phyloP scores from a whole-genome alignment of 164 flowering plant species.

The Stephania cephalantha region DNA sequence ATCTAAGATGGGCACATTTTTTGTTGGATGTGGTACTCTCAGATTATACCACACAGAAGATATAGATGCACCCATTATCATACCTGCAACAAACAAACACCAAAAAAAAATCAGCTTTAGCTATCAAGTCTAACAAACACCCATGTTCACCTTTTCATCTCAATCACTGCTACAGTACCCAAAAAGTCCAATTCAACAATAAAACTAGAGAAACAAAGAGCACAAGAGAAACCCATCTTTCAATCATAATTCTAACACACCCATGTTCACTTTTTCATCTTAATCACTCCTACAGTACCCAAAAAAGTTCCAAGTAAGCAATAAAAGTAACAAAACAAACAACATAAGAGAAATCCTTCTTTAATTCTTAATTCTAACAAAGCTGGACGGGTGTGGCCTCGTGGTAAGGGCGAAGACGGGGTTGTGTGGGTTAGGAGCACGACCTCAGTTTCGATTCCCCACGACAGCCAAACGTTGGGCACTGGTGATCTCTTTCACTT shows the following conservation, averaged over 20 bases:
- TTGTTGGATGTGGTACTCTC: slow-evolving; percentile 79
- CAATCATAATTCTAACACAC: neutral
- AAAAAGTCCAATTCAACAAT: neutral
- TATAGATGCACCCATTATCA: slow-evolving; percentile 38
- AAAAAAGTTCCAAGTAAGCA: neutral
- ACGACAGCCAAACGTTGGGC: too few relatives aligned
- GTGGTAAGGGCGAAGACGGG: too few relatives aligned
- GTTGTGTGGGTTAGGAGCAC: too few relatives aligned
- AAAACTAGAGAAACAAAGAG: neutral
- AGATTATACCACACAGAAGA: slow-evolving; percentile 95
- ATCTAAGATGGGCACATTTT: slow-evolving; percentile 79
- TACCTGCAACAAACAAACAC: slow-evolving; percentile 46
- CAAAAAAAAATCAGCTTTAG: neutral
- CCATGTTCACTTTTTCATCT: neutral
- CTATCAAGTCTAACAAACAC: neutral
- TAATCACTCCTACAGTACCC: neutral
- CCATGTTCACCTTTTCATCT: neutral
- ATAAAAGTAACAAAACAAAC: neutral
- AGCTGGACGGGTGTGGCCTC: too few relatives aligned
- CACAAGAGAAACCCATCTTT: neutral
- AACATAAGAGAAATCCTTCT: neutral
- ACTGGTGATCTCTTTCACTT: too few relatives aligned
- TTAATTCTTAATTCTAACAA: neutral
- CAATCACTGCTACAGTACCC: neutral
- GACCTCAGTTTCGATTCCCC: too few relatives aligned